A percentile compares a stretch with the other conserved stretches of the same genome.
phyloP scores from a whole-genome alignment of 495 filamentous ascomycete genomes.

The Massariosphaeria phaeospora region DNA sequence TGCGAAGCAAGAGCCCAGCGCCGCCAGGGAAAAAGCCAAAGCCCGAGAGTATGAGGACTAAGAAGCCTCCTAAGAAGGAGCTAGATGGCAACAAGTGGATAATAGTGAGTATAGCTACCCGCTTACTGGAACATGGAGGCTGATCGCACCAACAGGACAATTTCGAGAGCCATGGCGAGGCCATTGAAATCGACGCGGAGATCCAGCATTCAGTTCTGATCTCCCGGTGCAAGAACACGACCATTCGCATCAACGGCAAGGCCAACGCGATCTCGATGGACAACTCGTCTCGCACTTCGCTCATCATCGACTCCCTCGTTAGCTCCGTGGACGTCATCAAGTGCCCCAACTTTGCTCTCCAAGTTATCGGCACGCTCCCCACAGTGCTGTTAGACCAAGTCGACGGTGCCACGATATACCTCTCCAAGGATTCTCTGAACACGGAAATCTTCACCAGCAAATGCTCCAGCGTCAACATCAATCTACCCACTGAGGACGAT shows the following conservation, averaged over 20 bases:
- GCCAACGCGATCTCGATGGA: constrained; percentile 92
- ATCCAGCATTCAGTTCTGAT: constrained; percentile 90
- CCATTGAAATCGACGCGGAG: constrained; percentile 68
- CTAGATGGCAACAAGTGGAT: constrained; percentile 95
- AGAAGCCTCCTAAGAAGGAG: constrained; percentile 87
- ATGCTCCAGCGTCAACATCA: constrained; percentile 75
- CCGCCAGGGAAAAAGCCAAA: constrained; percentile 84
- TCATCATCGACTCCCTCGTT: constrained; percentile 85
- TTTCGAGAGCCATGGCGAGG: constrained; percentile 65
- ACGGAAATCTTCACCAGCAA: constrained; percentile 88
- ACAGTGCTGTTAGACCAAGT: constrained; percentile 89
- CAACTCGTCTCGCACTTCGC: constrained; percentile 74
- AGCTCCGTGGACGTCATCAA: constrained; percentile 92
- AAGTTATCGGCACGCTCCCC: constrained; percentile 76
- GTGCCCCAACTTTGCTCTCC: constrained; percentile 82
- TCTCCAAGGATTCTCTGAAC: constrained; percentile 66
- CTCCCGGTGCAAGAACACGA: constrained; percentile 81
- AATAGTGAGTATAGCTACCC: constrained; percentile 50
- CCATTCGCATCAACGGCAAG: constrained; percentile 83
- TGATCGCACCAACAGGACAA: constrained; percentile 60
- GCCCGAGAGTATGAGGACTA: constrained; percentile 86
- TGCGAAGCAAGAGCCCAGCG: constrained; percentile 72
- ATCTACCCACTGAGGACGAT: constrained; percentile 69
- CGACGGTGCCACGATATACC: constrained; percentile 81
- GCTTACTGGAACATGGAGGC: background rate